Base-by-base conservation (phyloP, 352 stramenopile genomes). In the Elongisporangium prolatum region DNA sequence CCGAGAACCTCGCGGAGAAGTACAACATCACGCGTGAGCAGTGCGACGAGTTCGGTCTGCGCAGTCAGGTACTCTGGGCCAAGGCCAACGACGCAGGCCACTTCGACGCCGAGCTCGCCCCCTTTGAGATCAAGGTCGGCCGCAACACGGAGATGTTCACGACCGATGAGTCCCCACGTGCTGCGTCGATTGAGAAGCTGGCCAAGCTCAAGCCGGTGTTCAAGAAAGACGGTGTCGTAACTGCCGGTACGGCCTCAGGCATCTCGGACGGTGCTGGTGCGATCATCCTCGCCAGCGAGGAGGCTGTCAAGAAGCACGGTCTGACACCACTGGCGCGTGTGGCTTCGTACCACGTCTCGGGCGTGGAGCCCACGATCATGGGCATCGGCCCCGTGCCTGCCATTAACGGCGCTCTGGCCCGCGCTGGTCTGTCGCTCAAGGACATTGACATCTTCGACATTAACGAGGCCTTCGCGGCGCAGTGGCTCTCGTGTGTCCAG, bases 381-480 rank as follows among this genome's bases (percentile, higher is more conserved):
- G 97, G 97, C 37, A 99, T 99, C 68, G 97, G 96, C 16, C 97
- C 97, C 13, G 93, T 98, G 34, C 88, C 91, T 21, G 97, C 97
- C 13, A 99, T 99, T 67, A 81, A 82, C 18, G 75, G 89, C 3
- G 96, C 93, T n/a, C 71, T 99, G 18, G 66, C 82, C 44, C 86
- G 82, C 44, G 92, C 95, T 2, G 91, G 92, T 44, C 76, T 98
- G 25, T 77, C 75, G 40, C 73, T 98, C 49, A 70, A 81, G 20
- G 93, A 99, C 72, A 97, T 99, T 61, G 97, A 99, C 74, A 88
- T 98, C 44, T 80, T 98, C 14, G 97, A 99, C 78, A 98, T 99
- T 72, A 99, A 99, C 74, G 97, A 99, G 81, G 97, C 97, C 10
- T 99, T 99, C 74, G 97, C 97, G 8, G 87, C 95, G 10, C 96